Evolutionary conservation across 2,329 filamentous ascomycete genomes (phyloP), one percentile per base, ranked within the genome.

Genomic region (Fusarium metavorans): DNA sequence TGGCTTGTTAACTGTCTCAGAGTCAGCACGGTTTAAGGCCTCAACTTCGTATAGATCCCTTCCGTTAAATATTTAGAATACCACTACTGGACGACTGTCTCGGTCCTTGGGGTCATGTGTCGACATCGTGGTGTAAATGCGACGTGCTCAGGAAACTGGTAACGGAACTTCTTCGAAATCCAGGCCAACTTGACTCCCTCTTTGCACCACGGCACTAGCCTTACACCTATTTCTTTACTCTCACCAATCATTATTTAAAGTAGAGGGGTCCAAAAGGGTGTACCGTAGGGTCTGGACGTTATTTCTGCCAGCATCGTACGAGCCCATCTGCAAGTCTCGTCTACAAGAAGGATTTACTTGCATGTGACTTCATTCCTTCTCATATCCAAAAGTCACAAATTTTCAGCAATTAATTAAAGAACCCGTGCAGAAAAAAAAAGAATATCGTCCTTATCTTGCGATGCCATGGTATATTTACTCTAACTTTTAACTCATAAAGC

Each of bases 41-140:
- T 54, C 27, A 54, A 32, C 18, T 27, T 54, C 50, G 50, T 54
- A 54, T 54, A 8, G 27, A 32, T 54, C 27, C 27, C 27, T 54
- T 54, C 3, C 10, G 1, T 20, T 1, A 32, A 30, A 16, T 27
- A 3, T 32, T 10, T 3, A 13, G 45, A 50, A n/a, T 52, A 32
- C 1, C 18, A 30, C 2, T 52, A 0, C 9, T 20, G 11, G 6
- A 6, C 30, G 48, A 3, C 18, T 52, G 25, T 6, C 27, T 32
- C 5, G 8, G 5, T 48, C 8, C 23, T 27, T 48, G 7, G 48
- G 25, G 2, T 9, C 48, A 20, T 52, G 27, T 18, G 18, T 52
- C 20, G 27, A 20, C 18, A 14, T 32, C 20, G 20, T 20, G 2
- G 20, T 20, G 20, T 20, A 32, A 30, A n/a, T 52, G 27, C 2